phyloP scores from a whole-genome alignment of 2,329 filamentous ascomycete genomes.

The Penicillium concentricum region DNA sequence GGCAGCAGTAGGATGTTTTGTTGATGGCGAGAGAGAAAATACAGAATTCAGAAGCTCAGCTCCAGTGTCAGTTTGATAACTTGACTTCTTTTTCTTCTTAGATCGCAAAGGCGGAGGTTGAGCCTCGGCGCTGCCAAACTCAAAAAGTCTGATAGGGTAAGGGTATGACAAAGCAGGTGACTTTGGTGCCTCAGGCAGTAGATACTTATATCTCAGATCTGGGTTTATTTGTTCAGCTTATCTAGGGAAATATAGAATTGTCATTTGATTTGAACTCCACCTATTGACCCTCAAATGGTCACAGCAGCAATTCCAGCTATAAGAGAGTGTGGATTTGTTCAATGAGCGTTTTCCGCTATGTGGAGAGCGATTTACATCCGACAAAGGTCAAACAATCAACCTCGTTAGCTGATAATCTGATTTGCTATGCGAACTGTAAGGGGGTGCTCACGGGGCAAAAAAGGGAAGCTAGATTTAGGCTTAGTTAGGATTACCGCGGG shows the following conservation, averaged over 20 bases:
- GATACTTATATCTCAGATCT: neutral
- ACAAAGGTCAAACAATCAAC: constrained; percentile 11
- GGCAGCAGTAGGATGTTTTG: neutral
- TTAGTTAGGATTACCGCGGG: constrained; percentile 12
- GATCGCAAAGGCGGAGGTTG: constrained; percentile 18
- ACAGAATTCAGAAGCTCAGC: neutral
- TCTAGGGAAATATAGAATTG: neutral
- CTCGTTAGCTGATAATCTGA: constrained; percentile 6
- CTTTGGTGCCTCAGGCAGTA: neutral
- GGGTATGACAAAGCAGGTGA: constrained; percentile 14
- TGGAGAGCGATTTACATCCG: constrained; percentile 12
- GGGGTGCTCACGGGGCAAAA: constrained; percentile 8
- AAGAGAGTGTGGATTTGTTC: neutral
- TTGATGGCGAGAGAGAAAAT: neutral
- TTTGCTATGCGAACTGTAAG: constrained; percentile 16
- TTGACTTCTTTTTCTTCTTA: constrained; percentile 5
- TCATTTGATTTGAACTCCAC: neutral
- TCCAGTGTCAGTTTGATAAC: neutral
- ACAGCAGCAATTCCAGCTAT: too few species aligned
- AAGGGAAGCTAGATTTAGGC: constrained; percentile 1
- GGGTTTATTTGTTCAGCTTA: neutral
- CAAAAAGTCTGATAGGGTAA: constrained; percentile 17
- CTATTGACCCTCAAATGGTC: neutral
- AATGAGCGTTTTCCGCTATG: constrained; percentile 7
- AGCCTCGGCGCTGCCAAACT: constrained; percentile 14